A percentile compares a stretch with the other conserved stretches of the same genome.
Conservation (phyloP, 306 rosid genomes). For the Malus sieversii region DNA sequence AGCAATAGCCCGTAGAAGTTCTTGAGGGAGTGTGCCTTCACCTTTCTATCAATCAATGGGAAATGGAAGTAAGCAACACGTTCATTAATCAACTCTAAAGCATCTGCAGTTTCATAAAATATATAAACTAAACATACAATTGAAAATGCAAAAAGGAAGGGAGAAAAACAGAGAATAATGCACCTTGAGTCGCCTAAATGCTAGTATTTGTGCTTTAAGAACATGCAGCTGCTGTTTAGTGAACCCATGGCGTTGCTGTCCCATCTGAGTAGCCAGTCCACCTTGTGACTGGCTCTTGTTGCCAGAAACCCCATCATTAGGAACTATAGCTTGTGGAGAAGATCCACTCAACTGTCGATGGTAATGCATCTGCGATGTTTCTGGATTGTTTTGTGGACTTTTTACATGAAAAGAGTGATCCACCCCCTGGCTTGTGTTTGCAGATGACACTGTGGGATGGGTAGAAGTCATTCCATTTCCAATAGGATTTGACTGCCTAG, state of each 20-base stretch:
- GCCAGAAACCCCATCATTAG: slow-evolving; percentile 53
- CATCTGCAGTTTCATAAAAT: neutral
- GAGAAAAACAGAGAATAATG: slow-evolving; percentile 15
- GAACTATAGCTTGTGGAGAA: slow-evolving; percentile 48
- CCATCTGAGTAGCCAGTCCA: slow-evolving; percentile 41
- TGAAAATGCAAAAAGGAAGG: slow-evolving; percentile 6
- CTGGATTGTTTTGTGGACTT: slow-evolving; percentile 39
- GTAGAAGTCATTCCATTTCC: slow-evolving; percentile 68
- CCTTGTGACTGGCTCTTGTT: slow-evolving; percentile 40
- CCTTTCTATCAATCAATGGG: slow-evolving; percentile 67
- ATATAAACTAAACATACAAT: slow-evolving; percentile 7
- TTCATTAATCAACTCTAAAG: slow-evolving; percentile 7
- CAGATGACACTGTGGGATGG: slow-evolving; percentile 53
- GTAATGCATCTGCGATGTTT: slow-evolving; percentile 47
- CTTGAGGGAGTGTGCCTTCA: slow-evolving; percentile 86
- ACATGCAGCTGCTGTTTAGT: slow-evolving; percentile 89
- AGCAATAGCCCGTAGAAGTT: slow-evolving; percentile 76
- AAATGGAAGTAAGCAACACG: slow-evolving; percentile 19
- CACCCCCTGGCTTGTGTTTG: slow-evolving; percentile 38
- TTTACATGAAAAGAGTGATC: slow-evolving; percentile 54
- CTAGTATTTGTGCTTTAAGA: slow-evolving; percentile 94
- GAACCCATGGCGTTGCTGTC: slow-evolving; percentile 58
- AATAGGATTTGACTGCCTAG: slow-evolving; percentile 39
- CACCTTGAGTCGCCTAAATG: slow-evolving; percentile 95
- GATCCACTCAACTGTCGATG: slow-evolving; percentile 53